A percentile compares a stretch with the other conserved stretches of the same genome.
phyloP scores from a whole-genome alignment of 2,329 filamentous ascomycete genomes.

The Colletotrichum australisinense region DNA sequence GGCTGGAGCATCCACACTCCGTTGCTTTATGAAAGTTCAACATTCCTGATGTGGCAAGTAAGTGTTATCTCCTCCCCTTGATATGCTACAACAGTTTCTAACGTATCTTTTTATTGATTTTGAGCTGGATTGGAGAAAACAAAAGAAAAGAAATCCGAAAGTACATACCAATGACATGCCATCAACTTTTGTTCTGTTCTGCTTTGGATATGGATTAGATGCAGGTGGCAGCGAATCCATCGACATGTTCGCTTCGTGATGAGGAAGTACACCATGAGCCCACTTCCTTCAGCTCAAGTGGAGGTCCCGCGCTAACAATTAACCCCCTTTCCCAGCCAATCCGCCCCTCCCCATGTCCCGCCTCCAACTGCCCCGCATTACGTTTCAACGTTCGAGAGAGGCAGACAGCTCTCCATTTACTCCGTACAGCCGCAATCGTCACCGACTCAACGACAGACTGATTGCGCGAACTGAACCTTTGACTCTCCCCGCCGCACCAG shows the following conservation, averaged over 20 bases:
- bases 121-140: too few relatives aligned
- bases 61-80: constrained; percentile 53
- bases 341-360: constrained; percentile 12
- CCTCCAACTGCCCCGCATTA: constrained; percentile 35
- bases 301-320: constrained; percentile 32
- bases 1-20: constrained; percentile 92
- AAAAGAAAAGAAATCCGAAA: not conserved
- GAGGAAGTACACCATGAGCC: not conserved
- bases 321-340: constrained; percentile 29
- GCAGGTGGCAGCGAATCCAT: not conserved
- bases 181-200: not conserved
- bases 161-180: constrained; percentile 22
- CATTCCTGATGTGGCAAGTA: constrained; percentile 87
- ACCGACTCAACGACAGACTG: not conserved
- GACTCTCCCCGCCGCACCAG: not conserved
- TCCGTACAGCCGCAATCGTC: constrained; percentile 12
- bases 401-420: not conserved
- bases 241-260: not conserved
- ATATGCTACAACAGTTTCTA: constrained; percentile 37
- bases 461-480: not conserved
- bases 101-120: too few relatives aligned
- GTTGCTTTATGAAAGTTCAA: constrained; percentile 84
- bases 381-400: constrained; percentile 31
- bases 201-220: not conserved
- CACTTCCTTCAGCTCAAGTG: not conserved